Evolutionary conservation across 1,284 basidiomycete species (phyloP).

Genomic region (Microbotryomycetes sp.): DNA sequence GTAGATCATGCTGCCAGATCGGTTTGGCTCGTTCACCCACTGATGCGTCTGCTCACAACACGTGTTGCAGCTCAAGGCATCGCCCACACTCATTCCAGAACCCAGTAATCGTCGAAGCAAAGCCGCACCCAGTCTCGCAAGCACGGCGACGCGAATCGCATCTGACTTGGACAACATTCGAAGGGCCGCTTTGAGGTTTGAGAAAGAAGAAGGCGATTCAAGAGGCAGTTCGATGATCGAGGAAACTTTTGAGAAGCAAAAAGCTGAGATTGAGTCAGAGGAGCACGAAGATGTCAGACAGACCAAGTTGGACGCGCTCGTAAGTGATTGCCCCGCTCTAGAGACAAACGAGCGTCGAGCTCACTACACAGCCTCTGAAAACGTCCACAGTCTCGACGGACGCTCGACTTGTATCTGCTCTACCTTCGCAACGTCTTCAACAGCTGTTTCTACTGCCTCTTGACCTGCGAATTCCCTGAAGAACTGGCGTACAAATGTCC

Average conservation of each 20-base stretch:
- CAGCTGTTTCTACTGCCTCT: slow-evolving; percentile 92
- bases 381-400: slow-evolving; percentile 58
- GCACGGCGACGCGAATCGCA: slow-evolving; percentile 64
- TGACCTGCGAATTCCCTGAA: slow-evolving; percentile 82
- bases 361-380: slow-evolving; percentile 34
- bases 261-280: slow-evolving; percentile 15
- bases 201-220: slow-evolving; percentile 54
- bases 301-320: slow-evolving; percentile 21
- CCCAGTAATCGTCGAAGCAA: slow-evolving; percentile 55
- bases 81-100: neutral
- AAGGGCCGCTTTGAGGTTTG: slow-evolving; percentile 61
- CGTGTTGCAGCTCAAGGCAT: neutral
- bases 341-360: neutral
- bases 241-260: slow-evolving; percentile 26
- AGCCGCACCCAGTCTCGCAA: slow-evolving; percentile 70
- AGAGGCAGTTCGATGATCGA: slow-evolving; percentile 41
- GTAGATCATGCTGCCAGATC: neutral
- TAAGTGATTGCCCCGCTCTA: neutral
- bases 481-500: slow-evolving; percentile 89
- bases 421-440: slow-evolving; percentile 77
- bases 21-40: neutral
- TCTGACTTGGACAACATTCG: slow-evolving; percentile 71
- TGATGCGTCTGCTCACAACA: neutral
- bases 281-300: slow-evolving; percentile 35
- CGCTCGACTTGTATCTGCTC: slow-evolving; percentile 75